Base-by-base conservation (phyloP, 2,329 filamentous ascomycete genomes). In the Sporothrix mexicana region DNA sequence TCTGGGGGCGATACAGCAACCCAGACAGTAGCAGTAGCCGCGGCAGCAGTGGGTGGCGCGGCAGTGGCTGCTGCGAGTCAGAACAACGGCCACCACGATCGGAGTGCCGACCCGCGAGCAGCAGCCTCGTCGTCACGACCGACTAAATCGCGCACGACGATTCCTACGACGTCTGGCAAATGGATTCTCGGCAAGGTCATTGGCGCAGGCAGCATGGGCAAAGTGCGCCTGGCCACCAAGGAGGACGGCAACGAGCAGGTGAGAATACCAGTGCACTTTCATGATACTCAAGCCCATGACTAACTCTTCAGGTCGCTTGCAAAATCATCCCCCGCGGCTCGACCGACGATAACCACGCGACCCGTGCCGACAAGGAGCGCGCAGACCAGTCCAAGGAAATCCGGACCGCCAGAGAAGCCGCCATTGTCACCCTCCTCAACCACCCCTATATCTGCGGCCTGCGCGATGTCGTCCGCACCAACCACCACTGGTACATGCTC, bases 401-500 rank as follows among this genome's bases (percentile, higher is more conserved):
- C 77, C 90, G 96, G 73, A 98, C 96, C 15, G 94, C 95, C 55
- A 90, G 96, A 79, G 96, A 99, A 82, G 95, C 96, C 57, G 96
- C 96, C 77, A 98, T 99, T 79, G 95, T 98, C 75, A 97, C 93
- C 36, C 89, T 99, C 66, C 88, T 98, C 73, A 94, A 94, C 79
- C 96, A 98, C 79, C 96, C 95, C 15, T 97, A 97, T 80, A 97
- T 99, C 73, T 98, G 96, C 81, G 94, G 93, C 73, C 93, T 99
- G 88, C 91, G 94, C 76, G 96, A 99, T 83, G 94, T 98, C 36
- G 92, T 98, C 72, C 92, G 95, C 73, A 98, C 96, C 69, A 95
- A 96, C 79, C 96, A 98, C 81, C 96, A 99, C 82, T 99, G 96
- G 96, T 99, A 99, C 83, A 99, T 99, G 96, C 90, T 99, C 69